These are phyloP conservation scores for Pinus taeda DNA, from an alignment of 75 land plant species.

Conservation along the genomic window DNA sequence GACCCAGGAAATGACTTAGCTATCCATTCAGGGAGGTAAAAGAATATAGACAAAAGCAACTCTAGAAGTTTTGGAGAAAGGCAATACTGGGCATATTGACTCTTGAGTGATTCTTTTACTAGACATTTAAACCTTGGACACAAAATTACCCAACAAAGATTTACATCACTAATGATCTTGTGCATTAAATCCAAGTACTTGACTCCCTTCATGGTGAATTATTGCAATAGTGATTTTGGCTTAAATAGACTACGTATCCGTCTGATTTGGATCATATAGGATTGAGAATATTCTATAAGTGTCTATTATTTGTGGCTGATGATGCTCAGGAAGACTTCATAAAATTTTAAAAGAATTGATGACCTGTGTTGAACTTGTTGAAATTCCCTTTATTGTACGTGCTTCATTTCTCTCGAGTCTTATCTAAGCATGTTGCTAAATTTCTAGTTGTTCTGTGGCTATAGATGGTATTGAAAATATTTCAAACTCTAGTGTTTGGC, in stretches of 20 bases:
- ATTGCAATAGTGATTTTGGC: not conserved
- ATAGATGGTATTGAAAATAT: too few relatives aligned
- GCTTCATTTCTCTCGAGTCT: too few relatives aligned
- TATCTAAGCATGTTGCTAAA: too few relatives aligned
- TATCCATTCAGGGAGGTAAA: constrained; percentile 12
- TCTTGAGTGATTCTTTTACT: constrained; percentile 9
- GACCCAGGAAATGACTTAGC: not conserved
- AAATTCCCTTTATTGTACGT: constrained; percentile 8
- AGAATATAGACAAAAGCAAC: constrained; percentile 8
- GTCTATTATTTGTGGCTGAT: not conserved
- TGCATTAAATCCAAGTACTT: constrained; percentile 12
- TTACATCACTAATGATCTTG: constrained; percentile 11
- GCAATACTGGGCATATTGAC: constrained; percentile 11
- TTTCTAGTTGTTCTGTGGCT: not conserved
- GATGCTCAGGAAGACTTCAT: constrained; percentile 14
- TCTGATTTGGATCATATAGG: not conserved
- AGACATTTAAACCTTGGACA: constrained; percentile 3
- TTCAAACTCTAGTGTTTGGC: not conserved
- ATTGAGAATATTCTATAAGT: not conserved
- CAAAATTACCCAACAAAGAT: constrained; percentile 10
- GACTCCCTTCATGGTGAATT: constrained; percentile 16
- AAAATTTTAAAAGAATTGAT: constrained; percentile 19
- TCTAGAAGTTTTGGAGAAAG: constrained; percentile 10
- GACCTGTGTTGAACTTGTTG: not conserved
- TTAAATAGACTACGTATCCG: not conserved